Evolutionary conservation across 805 yeast genomes (phyloP), one percentile per base, ranked within the genome.

Genomic region (Ogataea paraovalis): DNA sequence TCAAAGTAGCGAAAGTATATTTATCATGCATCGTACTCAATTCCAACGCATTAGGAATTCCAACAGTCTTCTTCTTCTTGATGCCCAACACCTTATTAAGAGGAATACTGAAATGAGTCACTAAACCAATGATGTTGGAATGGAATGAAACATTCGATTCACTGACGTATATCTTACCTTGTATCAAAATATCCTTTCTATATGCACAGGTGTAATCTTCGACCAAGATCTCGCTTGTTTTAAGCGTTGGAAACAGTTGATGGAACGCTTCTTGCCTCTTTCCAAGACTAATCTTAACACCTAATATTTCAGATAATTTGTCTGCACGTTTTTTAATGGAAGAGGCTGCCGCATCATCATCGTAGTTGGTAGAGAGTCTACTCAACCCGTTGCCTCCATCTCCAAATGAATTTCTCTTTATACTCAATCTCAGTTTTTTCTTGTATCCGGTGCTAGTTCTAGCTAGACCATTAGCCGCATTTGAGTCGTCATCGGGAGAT

Each of bases 21-120:
- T 75, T 79, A 22, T 76, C 78, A 56, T 83, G 86, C 42, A 82
- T 65, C 1, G 90, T 84, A 47, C 78, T 74, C 20, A 85, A 74
- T 39, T 75, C 73, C 51, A 85, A 75, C 0, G 86, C 88, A 58
- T 84, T 85, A 5, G 89, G 89, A 50, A 85, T 82, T 14, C 85
- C 68, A 0, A 80, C 82, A 0, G 89, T 83, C 14, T 78, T 73
- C 60, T 75, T 79, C 62, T 83, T 84, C 51, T 81, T 85, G 19
- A 85, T 72, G 52, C 78, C 80, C 27, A 82, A 73, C 20, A 85
- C 79, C 54, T 84, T 87, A 46, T 71, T 75, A 44, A 82, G 70
- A 2, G 87, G 80, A 4, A 85, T 73, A 3, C 73, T 60, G 18
- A 82, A 59, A 50, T 77, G 76, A 1, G 87, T 83, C 1, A 80